These are phyloP conservation scores for Colletotrichum tamarilloi DNA, from an alignment of 2,329 filamentous ascomycete species.

Conservation along the genomic window DNA sequence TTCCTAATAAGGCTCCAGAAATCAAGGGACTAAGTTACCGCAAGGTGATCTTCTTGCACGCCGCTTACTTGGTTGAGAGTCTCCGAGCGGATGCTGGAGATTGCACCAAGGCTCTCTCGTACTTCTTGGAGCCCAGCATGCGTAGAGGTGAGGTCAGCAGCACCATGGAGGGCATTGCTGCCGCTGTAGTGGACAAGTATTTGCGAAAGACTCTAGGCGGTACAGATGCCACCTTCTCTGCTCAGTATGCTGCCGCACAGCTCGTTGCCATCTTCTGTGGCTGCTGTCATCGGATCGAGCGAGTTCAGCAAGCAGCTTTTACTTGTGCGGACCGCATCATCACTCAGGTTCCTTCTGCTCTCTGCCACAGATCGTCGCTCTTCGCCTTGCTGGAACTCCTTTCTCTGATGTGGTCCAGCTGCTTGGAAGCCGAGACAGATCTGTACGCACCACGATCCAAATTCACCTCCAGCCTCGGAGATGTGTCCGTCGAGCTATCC, in stretches of 20 bases:
- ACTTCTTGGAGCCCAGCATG: slow-evolving; percentile 94
- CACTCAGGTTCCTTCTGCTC: slow-evolving; percentile 82
- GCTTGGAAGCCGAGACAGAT: slow-evolving; percentile 93
- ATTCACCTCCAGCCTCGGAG: slow-evolving; percentile 80
- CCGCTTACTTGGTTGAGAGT: slow-evolving; percentile 89
- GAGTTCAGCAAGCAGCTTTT: slow-evolving; percentile 89
- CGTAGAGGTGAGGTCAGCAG: slow-evolving; percentile 71
- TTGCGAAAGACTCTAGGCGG: slow-evolving; percentile 79
- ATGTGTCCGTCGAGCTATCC: slow-evolving; percentile 88
- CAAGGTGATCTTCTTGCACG: slow-evolving; percentile 91
- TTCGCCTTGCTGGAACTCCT: slow-evolving; percentile 94
- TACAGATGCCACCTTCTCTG: slow-evolving; percentile 82
- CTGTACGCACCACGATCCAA: slow-evolving; percentile 88
- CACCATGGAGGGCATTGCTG: slow-evolving; percentile 72
- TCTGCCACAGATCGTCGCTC: slow-evolving; percentile 90
- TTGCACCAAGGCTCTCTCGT: slow-evolving; percentile 88
- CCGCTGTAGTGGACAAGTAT: slow-evolving; percentile 83
- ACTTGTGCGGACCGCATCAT: slow-evolving; percentile 88
- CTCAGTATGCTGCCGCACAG: slow-evolving; percentile 89
- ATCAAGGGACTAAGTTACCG: slow-evolving; percentile 88
- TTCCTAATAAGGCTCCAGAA: slow-evolving; percentile 82
- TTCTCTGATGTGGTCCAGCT: slow-evolving; percentile 94
- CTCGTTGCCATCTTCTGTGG: slow-evolving; percentile 85
- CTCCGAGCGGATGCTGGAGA: slow-evolving; percentile 88
- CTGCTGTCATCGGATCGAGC: slow-evolving; percentile 93